Evolutionary conservation across 2,329 filamentous ascomycete genomes (phyloP).

Genomic region (Fusarium mundagurra): DNA sequence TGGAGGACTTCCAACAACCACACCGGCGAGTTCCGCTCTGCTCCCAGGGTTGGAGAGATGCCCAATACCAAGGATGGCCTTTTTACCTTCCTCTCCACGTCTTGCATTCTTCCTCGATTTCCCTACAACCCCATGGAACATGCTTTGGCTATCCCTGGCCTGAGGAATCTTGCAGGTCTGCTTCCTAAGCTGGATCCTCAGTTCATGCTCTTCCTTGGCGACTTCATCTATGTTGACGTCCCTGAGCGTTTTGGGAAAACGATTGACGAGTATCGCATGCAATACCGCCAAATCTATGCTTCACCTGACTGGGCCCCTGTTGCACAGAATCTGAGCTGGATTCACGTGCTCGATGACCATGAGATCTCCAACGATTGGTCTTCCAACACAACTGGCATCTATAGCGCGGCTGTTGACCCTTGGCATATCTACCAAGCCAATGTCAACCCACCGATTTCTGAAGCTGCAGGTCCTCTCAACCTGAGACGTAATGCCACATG

Average conservation of each 20-base stretch:
- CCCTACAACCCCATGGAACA: slow-evolving; percentile 89
- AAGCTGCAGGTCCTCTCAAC: slow-evolving; percentile 56
- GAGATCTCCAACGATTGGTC: slow-evolving; percentile 97
- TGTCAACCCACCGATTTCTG: slow-evolving; percentile 80
- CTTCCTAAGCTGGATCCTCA: slow-evolving; percentile 78
- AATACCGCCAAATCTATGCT: slow-evolving; percentile 95
- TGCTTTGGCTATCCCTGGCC: slow-evolving; percentile 81
- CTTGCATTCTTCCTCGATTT: slow-evolving; percentile 90
- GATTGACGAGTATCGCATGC: slow-evolving; percentile 81
- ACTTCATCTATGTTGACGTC: slow-evolving; percentile 93
- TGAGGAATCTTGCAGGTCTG: slow-evolving; percentile 78
- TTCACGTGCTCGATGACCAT: slow-evolving; percentile 96
- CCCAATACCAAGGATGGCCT: slow-evolving; percentile 70
- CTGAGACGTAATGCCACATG: slow-evolving; percentile 73
- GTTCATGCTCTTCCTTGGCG: slow-evolving; percentile 84
- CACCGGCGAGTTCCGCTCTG: slow-evolving; percentile 81
- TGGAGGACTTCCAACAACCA: slow-evolving; percentile 90
- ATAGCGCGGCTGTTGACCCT: slow-evolving; percentile 81
- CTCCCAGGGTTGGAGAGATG: slow-evolving; percentile 74
- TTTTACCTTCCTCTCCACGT: slow-evolving; percentile 92
- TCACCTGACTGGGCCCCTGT: slow-evolving; percentile 89
- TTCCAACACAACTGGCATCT: slow-evolving; percentile 81
- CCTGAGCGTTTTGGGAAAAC: slow-evolving; percentile 79
- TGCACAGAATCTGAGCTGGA: slow-evolving; percentile 88
- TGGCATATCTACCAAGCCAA: slow-evolving; percentile 87